A percentile compares a stretch with the other conserved stretches of the same genome.
Evolutionary conservation across 257 asterid genomes (phyloP).

Genomic region (Solanum piurae): DNA sequence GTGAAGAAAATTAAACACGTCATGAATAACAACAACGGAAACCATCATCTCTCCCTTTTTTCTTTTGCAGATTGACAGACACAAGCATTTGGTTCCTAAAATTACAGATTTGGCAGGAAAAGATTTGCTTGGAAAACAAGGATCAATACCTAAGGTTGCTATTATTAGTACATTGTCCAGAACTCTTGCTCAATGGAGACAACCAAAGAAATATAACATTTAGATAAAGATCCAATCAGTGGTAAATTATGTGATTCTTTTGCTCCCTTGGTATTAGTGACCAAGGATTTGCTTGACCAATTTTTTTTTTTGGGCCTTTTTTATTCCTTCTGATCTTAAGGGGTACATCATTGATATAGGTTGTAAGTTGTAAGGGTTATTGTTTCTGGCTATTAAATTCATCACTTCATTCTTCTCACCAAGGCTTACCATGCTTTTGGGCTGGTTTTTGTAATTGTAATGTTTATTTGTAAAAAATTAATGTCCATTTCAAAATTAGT

Average conservation of each 20-base stretch:
- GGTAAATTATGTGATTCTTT: slow-evolving; percentile 22
- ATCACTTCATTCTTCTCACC: slow-evolving; percentile 1
- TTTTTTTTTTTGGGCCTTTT: background rate
- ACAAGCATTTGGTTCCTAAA: slow-evolving; percentile 80
- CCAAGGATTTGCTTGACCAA: slow-evolving; percentile 14
- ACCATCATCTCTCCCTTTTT: background rate
- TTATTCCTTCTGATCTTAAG: background rate
- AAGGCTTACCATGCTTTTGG: background rate
- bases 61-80: slow-evolving; percentile 75
- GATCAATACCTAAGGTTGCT: slow-evolving; percentile 42
- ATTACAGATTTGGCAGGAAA: slow-evolving; percentile 93
- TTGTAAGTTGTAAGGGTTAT: background rate
- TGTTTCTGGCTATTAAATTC: background rate
- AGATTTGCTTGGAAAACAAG: slow-evolving; percentile 76
- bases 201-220: slow-evolving; percentile 66
- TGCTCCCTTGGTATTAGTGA: slow-evolving; percentile 1
- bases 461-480: background rate
- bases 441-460: slow-evolving; percentile 6
- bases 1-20: background rate
- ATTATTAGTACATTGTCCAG: slow-evolving; percentile 52
- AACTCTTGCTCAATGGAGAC: slow-evolving; percentile 56
- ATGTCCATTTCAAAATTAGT: background rate
- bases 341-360: background rate
- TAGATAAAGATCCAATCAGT: slow-evolving; percentile 15
- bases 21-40: background rate